These are phyloP conservation scores for Bruguiera parviflora DNA, from an alignment of 345 rosid species.

Conservation along the genomic window DNA sequence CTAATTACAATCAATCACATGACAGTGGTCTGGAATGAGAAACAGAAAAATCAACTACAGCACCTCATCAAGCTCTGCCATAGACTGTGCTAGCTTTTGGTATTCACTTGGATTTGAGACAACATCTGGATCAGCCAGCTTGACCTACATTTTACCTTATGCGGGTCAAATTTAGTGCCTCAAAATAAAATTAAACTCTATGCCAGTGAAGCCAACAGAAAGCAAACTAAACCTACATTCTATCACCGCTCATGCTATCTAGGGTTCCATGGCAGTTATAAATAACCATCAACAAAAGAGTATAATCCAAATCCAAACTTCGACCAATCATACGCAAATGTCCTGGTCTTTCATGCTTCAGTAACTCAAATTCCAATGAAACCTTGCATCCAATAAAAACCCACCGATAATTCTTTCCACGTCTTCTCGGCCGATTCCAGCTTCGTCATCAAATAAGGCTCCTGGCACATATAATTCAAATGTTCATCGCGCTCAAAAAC, in stretches of 20 bases:
- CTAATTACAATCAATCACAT: slow-evolving; percentile 1
- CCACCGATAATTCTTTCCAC: slow-evolving; percentile 88
- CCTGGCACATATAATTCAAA: slow-evolving; percentile 35
- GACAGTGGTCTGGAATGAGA: not conserved
- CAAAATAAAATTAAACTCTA: too few relatives aligned
- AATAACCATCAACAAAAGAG: too few relatives aligned
- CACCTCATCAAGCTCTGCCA: slow-evolving; percentile 91
- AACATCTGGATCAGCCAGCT: slow-evolving; percentile 89
- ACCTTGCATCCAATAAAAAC: slow-evolving; percentile 10
- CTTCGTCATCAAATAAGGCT: slow-evolving; percentile 69
- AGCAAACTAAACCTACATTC: too few relatives aligned
- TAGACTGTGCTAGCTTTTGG: slow-evolving; percentile 81
- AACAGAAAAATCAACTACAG: slow-evolving; percentile 3
- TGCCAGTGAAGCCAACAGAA: too few relatives aligned
- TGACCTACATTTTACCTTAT: slow-evolving; percentile 42
- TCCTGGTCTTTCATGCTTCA: not conserved
- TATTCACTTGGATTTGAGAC: slow-evolving; percentile 73
- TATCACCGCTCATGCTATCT: too few relatives aligned
- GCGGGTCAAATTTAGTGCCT: slow-evolving; percentile 8
- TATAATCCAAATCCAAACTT: not conserved
- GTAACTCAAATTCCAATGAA: not conserved
- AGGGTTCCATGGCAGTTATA: too few relatives aligned
- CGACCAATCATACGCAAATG: not conserved
- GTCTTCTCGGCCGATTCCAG: slow-evolving; percentile 95
- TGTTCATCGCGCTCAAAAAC: not conserved